Evolutionary conservation across 192 early-diverging fungal species (phyloP), one percentile per base, ranked within the genome.

Genomic region (Coemansia sp.): DNA sequence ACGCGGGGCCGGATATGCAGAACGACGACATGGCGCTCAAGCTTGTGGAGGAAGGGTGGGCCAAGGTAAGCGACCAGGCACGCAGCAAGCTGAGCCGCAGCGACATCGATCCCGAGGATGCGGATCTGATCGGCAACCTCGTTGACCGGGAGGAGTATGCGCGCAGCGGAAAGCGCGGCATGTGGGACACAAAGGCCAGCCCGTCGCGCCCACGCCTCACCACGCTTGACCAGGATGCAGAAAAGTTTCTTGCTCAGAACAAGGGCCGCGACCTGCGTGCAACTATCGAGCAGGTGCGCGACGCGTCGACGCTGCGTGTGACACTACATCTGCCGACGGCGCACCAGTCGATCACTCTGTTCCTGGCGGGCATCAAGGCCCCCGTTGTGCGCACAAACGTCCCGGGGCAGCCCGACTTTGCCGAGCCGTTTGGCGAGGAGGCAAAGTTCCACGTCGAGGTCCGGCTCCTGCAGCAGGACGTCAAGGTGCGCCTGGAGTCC

Each of bases 211-310:
- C 70, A 17, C 75, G 81, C 17, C 66, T 69, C 52, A 65, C 65
- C 57, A 68, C 72, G 38, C 83, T 89, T 30, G 79, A 85, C n/a
- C 83, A 71, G 28, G 94, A 96, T 48, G 69, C 85, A 1, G 79
- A 81, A 38, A 79, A 58, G 25, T 94, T 98, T 62, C 70, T 95
- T 55, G 88, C 90, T 22, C 82, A 83, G 55, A 79, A 92, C 74
- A 92, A 90, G 76, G 91, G 93, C 41, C 85, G 85, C 52, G 85
- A 85, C n/a, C 69, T 98, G 27, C 83, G 88, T 47, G 94, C 90
- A 28, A 88, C 96, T 23, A 81, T 99, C 66, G 97, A 99, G 74
- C 93, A 92, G 74, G 89, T 98, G n/a, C 92, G 95, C 44, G 94
- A 97, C 65, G 97, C 87, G 5, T 85, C 91, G 6, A 92, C 91